Conservation (phyloP, 805 yeast genomes). For the Pichia paraexigua region DNA sequence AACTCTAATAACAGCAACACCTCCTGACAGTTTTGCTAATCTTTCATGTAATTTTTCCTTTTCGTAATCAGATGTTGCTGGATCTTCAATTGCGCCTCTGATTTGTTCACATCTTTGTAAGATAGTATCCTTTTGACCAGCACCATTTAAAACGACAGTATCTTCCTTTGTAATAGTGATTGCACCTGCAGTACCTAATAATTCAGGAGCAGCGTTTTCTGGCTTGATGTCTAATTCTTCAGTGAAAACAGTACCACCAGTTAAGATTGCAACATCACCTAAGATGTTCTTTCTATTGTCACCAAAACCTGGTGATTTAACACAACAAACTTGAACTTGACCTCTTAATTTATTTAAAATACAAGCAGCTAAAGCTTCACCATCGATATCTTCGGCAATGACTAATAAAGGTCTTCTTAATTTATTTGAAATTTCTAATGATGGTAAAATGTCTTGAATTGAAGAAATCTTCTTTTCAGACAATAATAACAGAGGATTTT, state of each 20-base stretch:
- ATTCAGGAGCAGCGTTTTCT: slow-evolving; percentile 84
- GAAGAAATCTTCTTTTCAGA: slow-evolving; percentile 90
- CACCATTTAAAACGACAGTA: slow-evolving; percentile 88
- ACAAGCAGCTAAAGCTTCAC: slow-evolving; percentile 98
- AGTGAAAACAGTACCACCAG: slow-evolving; percentile 89
- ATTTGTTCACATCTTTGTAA: slow-evolving; percentile 90
- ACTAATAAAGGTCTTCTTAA: slow-evolving; percentile 87
- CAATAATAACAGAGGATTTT: slow-evolving; percentile 80
- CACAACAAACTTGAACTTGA: slow-evolving; percentile 95
- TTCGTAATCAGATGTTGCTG: slow-evolving; percentile 82
- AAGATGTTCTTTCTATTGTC: slow-evolving; percentile 95
- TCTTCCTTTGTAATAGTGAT: slow-evolving; percentile 92
- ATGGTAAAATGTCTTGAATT: slow-evolving; percentile 85
- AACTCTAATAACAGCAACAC: slow-evolving; percentile 96
- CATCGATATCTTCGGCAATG: slow-evolving; percentile 93
- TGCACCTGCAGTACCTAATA: slow-evolving; percentile 87
- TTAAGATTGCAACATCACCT: slow-evolving; percentile 89
- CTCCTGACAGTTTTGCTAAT: slow-evolving; percentile 92
- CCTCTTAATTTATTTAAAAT: slow-evolving; percentile 95
- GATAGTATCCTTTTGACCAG: slow-evolving; percentile 75
- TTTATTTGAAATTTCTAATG: slow-evolving; percentile 88
- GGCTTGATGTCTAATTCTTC: slow-evolving; percentile 95
- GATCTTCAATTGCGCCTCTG: slow-evolving; percentile 67
- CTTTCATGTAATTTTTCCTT: slow-evolving; percentile 95
- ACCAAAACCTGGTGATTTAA: slow-evolving; percentile 98